Conservation (phyloP, 345 rosid species). For the Cochlearia excelsa region DNA sequence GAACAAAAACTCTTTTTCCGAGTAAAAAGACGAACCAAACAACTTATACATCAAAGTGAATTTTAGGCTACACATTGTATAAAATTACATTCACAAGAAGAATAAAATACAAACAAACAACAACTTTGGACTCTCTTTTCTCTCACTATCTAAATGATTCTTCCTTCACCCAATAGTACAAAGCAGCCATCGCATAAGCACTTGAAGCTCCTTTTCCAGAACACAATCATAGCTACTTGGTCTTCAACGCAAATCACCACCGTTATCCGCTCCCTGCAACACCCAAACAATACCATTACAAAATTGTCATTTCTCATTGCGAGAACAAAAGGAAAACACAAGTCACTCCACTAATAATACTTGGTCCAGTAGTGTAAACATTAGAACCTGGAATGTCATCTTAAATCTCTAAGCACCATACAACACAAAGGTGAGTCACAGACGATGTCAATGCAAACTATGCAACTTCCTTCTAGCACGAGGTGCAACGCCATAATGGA, state of each 20-base stretch:
- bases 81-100: conserved; percentile 13
- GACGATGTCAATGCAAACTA: conserved; percentile 56
- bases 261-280: conserved; percentile 90
- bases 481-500: conserved; percentile 68
- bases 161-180: conserved; percentile 17
- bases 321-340: conserved; percentile 74
- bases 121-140: neutral
- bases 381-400: conserved; percentile 88
- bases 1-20: too few species aligned
- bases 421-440: conserved; percentile 61
- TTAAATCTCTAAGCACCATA: conserved; percentile 87
- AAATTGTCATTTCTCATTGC: conserved; percentile 50
- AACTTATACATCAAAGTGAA: too few species aligned
- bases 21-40: too few species aligned
- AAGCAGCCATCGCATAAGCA: conserved; percentile 22
- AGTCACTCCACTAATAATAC: conserved; percentile 96
- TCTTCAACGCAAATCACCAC: conserved; percentile 80
- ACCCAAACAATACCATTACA: neutral
- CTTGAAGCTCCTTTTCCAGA: conserved; percentile 20
- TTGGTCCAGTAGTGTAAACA: conserved; percentile 80
- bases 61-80: neutral
- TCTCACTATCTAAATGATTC: conserved; percentile 20
- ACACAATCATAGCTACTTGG: conserved; percentile 27
- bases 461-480: conserved; percentile 66
- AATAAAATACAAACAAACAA: conserved; percentile 20